Percentiles rank a stretch among this genome's conserved stretches.
Conservation (phyloP, 2,329 filamentous ascomycete genomes). For the Colletotrichum melonis region DNA sequence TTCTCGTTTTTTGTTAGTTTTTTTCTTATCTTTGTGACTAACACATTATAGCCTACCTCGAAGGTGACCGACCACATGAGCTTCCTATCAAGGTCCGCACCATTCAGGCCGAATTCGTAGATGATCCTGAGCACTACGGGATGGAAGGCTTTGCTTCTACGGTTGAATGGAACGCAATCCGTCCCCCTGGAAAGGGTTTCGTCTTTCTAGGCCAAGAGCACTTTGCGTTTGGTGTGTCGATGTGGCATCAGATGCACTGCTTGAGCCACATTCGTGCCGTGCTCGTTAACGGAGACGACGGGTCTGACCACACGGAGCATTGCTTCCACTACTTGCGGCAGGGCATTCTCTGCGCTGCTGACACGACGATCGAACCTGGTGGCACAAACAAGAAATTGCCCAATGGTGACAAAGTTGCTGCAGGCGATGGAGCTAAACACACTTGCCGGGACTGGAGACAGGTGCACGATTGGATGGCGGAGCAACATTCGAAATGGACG, state of each 20-base stretch:
- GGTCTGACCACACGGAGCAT: not conserved
- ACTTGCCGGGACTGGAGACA: slow-evolving; percentile 18
- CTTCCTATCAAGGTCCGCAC: not conserved
- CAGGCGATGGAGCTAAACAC: not conserved
- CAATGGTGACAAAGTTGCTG: not conserved
- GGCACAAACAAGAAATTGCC: not conserved
- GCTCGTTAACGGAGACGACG: not conserved
- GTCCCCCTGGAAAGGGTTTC: not conserved
- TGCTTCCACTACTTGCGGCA: not conserved
- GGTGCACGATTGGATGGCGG: slow-evolving; percentile 16
- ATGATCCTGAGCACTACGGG: not conserved
- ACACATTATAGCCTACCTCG: not conserved
- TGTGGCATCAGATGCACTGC: not conserved
- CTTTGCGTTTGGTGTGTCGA: not conserved
- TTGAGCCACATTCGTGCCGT: not conserved
- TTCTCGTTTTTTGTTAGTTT: not conserved
- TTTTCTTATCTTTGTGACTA: not conserved
- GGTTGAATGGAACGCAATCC: not conserved
- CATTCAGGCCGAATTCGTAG: not conserved
- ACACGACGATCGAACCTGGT: not conserved
- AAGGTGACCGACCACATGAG: not conserved
- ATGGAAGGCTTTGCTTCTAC: not conserved
- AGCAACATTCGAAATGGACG: not conserved
- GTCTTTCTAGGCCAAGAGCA: not conserved
- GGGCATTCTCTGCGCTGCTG: not conserved